Percentiles rank a stretch among this genome's conserved stretches.
phyloP scores from a whole-genome alignment of 768 basidiomycete species.

The Sporobolomyces pararoseus region DNA sequence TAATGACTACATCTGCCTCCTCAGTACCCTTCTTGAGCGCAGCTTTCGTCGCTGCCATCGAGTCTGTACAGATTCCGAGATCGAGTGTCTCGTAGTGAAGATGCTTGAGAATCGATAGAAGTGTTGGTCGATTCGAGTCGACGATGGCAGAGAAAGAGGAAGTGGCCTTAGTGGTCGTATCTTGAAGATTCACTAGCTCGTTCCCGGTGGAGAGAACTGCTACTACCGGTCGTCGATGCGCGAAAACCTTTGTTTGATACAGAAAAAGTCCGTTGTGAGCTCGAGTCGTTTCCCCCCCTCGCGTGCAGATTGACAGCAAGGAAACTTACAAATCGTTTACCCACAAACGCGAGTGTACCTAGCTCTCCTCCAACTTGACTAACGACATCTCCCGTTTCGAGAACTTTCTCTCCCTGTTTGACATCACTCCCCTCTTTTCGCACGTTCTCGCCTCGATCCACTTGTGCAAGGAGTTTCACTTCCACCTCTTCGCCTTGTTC shows the following conservation, averaged over 20 bases:
- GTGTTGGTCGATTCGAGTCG: constrained; percentile 80
- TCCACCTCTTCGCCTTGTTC: constrained; percentile 62
- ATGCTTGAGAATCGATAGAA: constrained; percentile 65
- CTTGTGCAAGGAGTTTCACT: constrained; percentile 64
- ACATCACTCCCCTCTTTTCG: constrained; percentile 62
- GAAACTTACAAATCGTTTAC: constrained; percentile 60
- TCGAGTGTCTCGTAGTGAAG: constrained; percentile 74
- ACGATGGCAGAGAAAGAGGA: constrained; percentile 57
- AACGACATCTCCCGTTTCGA: constrained; percentile 63
- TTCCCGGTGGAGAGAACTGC: constrained; percentile 83
- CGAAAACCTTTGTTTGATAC: constrained; percentile 59
- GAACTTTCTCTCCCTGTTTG: constrained; percentile 58
- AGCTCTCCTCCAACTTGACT: constrained; percentile 71
- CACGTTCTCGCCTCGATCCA: constrained; percentile 66
- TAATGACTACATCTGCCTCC: constrained; percentile 68
- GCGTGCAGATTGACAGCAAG: not conserved
- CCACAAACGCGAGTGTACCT: constrained; percentile 75
- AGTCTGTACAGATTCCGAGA: constrained; percentile 72
- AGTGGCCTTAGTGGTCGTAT: not conserved
- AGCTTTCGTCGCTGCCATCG: constrained; percentile 55
- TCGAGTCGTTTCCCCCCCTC: too few species aligned
- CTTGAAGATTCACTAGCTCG: constrained; percentile 66
- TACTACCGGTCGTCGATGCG: constrained; percentile 67
- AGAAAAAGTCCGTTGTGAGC: too few species aligned
- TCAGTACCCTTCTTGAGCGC: constrained; percentile 61